Percentiles rank a stretch among this genome's conserved stretches.
Evolutionary conservation across 2,329 filamentous ascomycete species (phyloP).

Genomic region (Ceratocystiopsis minuta): DNA sequence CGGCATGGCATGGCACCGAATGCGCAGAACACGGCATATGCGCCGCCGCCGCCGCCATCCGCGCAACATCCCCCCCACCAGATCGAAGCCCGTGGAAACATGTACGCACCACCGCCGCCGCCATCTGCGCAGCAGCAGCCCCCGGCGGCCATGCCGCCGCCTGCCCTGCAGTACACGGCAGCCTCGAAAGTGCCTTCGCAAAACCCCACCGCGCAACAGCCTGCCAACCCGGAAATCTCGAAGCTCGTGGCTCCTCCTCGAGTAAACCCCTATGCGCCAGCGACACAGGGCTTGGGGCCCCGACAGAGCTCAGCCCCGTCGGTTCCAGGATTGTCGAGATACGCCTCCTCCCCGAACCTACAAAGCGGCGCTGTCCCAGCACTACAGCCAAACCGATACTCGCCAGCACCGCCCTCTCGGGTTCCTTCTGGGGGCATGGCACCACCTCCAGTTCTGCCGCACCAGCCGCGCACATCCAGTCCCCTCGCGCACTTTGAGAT

Average conservation of each 20-base stretch:
- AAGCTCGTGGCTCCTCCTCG: too few species aligned
- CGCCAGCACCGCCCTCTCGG: conserved; percentile 25
- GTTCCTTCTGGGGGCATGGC: conserved; percentile 22
- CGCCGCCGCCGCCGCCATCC: neutral
- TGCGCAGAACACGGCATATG: conserved; percentile 18
- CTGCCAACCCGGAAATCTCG: neutral
- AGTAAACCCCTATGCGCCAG: neutral
- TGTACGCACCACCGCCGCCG: conserved; percentile 6
- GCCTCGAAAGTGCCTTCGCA: too few species aligned
- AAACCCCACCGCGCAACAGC: neutral
- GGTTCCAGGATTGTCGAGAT: too few species aligned
- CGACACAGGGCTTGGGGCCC: conserved; percentile 7
- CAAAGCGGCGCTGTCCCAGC: too few species aligned
- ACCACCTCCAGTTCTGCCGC: conserved; percentile 24
- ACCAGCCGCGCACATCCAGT: conserved; percentile 47
- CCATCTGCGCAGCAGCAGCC: too few species aligned
- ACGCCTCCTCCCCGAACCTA: too few species aligned
- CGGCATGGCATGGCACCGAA: conserved; percentile 32
- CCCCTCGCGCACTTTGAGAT: conserved; percentile 47
- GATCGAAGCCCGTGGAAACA: too few species aligned
- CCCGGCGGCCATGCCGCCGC: too few species aligned
- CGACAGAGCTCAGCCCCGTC: neutral
- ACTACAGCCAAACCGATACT: conserved; percentile 33
- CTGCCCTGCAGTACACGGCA: too few species aligned
- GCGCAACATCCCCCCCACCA: too few species aligned